Base-by-base conservation (phyloP, 2,329 filamentous ascomycete genomes). In the Trichoderma simmonsii region DNA sequence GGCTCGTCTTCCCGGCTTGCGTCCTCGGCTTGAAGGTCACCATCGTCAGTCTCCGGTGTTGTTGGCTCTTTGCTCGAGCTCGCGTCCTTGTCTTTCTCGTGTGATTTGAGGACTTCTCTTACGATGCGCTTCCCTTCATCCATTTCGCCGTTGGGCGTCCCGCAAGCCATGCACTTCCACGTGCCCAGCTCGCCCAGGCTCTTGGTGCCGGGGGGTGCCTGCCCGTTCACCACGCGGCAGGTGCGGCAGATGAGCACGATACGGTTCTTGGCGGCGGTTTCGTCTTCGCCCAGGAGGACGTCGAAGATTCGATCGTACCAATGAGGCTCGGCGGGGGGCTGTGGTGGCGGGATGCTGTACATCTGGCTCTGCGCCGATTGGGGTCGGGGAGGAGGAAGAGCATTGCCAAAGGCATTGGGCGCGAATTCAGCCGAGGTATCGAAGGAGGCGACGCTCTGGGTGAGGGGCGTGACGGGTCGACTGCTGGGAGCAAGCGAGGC, bases 281-380 rank as follows among this genome's bases (percentile, higher is more conserved):
- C 96, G 78, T 99, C 96, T 79, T 99, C 96, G 64, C 96, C 96
- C 0, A 99, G 87, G 30, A 99, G 89, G 0, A 97, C 89, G 78
- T 99, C 96, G 71, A 99, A 86, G 68, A 99, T 90, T 71, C 95
- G 90, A 80, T 99, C 96, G 82, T 98, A 99, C 96, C 96, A 99
- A 78, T 92, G 91, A 18, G 90, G 80, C 71, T 86, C 85, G 24
- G 79, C 74, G 21, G 78, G 71, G 9, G 71, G 18, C 34, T 39
- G 67, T 8, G 69, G 57, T 24, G 71, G 51, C 34, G 71, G 65
- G 28, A 39, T 21, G 51, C 21, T 14, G 67, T 71, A 62, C 32
- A 57, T 18, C 28, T 72, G 60, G 57, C 59, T 68, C 8, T 74
- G 77, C 60, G 34, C 77, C 66, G 59, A 80, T 74, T 61, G 70